phyloP scores from a whole-genome alignment of 192 early-diverging fungal genomes.

The Entomortierella lignicola region DNA sequence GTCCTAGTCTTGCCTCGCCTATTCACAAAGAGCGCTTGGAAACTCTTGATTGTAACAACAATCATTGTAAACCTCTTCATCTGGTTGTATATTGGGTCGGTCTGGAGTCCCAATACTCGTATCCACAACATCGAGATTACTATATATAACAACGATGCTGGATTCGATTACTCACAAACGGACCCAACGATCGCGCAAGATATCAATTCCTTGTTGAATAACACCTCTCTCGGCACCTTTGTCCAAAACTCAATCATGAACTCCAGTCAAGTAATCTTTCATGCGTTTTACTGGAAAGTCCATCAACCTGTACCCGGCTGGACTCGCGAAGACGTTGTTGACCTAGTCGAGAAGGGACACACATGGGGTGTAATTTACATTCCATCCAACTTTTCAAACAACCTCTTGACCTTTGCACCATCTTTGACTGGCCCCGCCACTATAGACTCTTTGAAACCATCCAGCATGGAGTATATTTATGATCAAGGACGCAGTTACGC shows the following conservation, averaged over 20 bases:
- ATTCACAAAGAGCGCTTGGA: constrained; percentile 39
- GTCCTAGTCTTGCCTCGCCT: constrained; percentile 37
- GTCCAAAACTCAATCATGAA: constrained; percentile 18
- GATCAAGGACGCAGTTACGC: constrained; percentile 46
- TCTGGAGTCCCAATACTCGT: constrained; percentile 42
- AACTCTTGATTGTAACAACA: constrained; percentile 25
- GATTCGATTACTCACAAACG: too few relatives aligned
- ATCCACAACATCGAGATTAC: constrained; percentile 46
- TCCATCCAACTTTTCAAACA: constrained; percentile 52
- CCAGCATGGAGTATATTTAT: constrained; percentile 45
- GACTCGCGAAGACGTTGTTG: constrained; percentile 22
- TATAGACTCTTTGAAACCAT: constrained; percentile 9
- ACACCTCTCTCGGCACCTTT: too few relatives aligned
- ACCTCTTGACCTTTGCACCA: constrained; percentile 37
- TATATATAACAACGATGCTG: constrained; percentile 40
- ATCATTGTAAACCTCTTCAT: constrained; percentile 36
- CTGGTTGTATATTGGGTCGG: constrained; percentile 41
- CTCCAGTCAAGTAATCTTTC: constrained; percentile 32
- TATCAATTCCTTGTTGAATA: too few relatives aligned
- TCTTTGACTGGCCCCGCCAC: constrained; percentile 28
- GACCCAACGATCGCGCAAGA: too few relatives aligned
- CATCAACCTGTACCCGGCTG: constrained; percentile 29
- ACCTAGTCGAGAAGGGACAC: constrained; percentile 31
- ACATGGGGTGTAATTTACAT: constrained; percentile 43
- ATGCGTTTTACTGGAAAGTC: constrained; percentile 29